phyloP scores from a whole-genome alignment of 768 basidiomycete genomes.

The Leccinum boreale region DNA sequence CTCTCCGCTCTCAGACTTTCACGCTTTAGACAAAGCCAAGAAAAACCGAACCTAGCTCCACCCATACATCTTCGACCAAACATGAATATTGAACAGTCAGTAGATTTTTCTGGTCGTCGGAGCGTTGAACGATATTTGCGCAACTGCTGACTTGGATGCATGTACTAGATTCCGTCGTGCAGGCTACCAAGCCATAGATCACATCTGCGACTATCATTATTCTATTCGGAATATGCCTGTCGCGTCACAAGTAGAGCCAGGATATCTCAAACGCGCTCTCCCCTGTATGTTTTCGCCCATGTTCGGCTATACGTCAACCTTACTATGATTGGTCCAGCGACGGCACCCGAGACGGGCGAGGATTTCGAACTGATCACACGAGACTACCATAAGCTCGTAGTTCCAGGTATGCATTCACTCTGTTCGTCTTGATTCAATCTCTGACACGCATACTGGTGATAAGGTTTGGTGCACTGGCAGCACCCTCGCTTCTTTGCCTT shows the following conservation, averaged over 20 bases:
- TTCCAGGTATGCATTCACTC: slow-evolving; percentile 54
- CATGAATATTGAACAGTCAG: slow-evolving; percentile 14
- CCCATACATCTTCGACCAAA: neutral
- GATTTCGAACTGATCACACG: slow-evolving; percentile 65
- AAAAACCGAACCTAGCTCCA: neutral
- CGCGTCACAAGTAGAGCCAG: slow-evolving; percentile 72
- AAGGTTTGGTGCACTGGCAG: slow-evolving; percentile 46
- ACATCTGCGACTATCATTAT: slow-evolving; percentile 85
- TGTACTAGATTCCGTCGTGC: slow-evolving; percentile 70
- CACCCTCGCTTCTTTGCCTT: slow-evolving; percentile 72
- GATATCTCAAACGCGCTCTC: slow-evolving; percentile 68
- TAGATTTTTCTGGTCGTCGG: neutral
- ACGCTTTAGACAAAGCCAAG: neutral
- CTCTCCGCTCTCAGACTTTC: neutral
- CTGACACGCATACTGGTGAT: neutral
- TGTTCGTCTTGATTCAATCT: neutral
- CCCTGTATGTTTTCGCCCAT: slow-evolving; percentile 43
- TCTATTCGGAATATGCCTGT: slow-evolving; percentile 63
- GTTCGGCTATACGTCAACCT: neutral
- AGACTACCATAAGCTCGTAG: slow-evolving; percentile 74
- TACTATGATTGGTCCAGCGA: slow-evolving; percentile 31
- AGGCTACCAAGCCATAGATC: slow-evolving; percentile 82
- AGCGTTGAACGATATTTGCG: neutral
- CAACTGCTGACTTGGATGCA: neutral
- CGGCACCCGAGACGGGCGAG: slow-evolving; percentile 68